phyloP scores from a whole-genome alignment of 2,329 filamentous ascomycete species.

The Dactylellina haptotyla region DNA sequence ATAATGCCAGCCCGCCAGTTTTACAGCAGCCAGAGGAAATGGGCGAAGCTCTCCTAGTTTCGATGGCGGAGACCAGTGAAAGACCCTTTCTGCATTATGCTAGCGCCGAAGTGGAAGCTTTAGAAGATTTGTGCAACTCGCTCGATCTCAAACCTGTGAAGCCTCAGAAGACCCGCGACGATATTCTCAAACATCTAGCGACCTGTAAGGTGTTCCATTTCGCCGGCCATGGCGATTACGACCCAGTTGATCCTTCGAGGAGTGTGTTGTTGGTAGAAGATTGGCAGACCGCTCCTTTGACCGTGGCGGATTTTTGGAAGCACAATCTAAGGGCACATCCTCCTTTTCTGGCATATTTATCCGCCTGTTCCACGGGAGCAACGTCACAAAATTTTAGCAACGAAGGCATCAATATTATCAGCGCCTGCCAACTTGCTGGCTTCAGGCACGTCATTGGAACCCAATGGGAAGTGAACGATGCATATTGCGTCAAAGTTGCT shows the following conservation, averaged over 20 bases:
- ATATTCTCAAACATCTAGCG: slow-evolving; percentile 57
- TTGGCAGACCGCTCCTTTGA: slow-evolving; percentile 56
- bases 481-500: slow-evolving; percentile 59
- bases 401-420: slow-evolving; percentile 62
- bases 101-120: not conserved
- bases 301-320: slow-evolving; percentile 60
- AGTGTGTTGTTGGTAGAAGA: slow-evolving; percentile 59
- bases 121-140: not conserved
- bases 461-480: slow-evolving; percentile 62
- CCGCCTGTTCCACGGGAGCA: slow-evolving; percentile 60
- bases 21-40: not conserved
- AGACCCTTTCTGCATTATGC: not conserved
- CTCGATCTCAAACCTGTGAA: not conserved
- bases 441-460: slow-evolving; percentile 60
- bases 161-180: slow-evolving; percentile 16
- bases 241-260: slow-evolving; percentile 59
- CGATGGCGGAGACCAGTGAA: slow-evolving; percentile 59
- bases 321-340: not conserved
- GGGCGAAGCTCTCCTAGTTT: slow-evolving; percentile 58
- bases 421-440: slow-evolving; percentile 60
- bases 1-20: slow-evolving; percentile 14
- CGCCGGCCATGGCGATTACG: slow-evolving; percentile 61
- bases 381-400: not conserved
- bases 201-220: slow-evolving; percentile 63
- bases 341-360: slow-evolving; percentile 57